Percentiles rank a stretch among this genome's conserved stretches.
These are phyloP conservation scores for Pseudozyma pruni DNA, from an alignment of 1,284 basidiomycete species.

Conservation along the genomic window DNA sequence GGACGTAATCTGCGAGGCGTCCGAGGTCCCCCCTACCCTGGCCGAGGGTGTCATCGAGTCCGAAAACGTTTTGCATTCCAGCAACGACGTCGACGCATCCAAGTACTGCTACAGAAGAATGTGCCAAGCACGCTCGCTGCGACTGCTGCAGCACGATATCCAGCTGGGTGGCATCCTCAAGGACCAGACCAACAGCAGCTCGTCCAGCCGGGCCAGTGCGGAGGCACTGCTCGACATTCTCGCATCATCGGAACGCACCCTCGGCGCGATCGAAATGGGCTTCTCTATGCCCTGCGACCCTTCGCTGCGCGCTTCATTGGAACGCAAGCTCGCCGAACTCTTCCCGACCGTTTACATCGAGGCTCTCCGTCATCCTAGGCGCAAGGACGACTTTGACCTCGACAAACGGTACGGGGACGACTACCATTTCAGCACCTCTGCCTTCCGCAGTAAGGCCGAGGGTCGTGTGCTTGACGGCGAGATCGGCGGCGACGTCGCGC, in stretches of 20 bases:
- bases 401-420: conserved; percentile 79
- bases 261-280: conserved; percentile 75
- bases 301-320: conserved; percentile 73
- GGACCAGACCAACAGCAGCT: conserved; percentile 67
- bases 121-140: conserved; percentile 79
- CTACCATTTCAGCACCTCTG: conserved; percentile 75
- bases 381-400: conserved; percentile 72
- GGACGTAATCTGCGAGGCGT: conserved; percentile 74
- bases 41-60: conserved; percentile 30
- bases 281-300: conserved; percentile 78
- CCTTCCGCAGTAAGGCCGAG: conserved; percentile 62
- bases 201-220: conserved; percentile 70
- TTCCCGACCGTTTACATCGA: conserved; percentile 67
- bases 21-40: conserved; percentile 70
- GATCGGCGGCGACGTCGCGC: conserved; percentile 28
- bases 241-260: conserved; percentile 72
- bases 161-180: conserved; percentile 58
- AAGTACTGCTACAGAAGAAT: conserved; percentile 75
- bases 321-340: conserved; percentile 64
- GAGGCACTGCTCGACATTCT: conserved; percentile 74
- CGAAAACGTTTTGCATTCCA: conserved; percentile 52
- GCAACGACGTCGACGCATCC: conserved; percentile 69
- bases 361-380: conserved; percentile 74
- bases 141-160: conserved; percentile 71
- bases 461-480: conserved; percentile 52